Percentiles rank a stretch among this genome's conserved stretches.
Conservation (phyloP, 345 rosid genomes). For the Carallia pectinifolia region DNA sequence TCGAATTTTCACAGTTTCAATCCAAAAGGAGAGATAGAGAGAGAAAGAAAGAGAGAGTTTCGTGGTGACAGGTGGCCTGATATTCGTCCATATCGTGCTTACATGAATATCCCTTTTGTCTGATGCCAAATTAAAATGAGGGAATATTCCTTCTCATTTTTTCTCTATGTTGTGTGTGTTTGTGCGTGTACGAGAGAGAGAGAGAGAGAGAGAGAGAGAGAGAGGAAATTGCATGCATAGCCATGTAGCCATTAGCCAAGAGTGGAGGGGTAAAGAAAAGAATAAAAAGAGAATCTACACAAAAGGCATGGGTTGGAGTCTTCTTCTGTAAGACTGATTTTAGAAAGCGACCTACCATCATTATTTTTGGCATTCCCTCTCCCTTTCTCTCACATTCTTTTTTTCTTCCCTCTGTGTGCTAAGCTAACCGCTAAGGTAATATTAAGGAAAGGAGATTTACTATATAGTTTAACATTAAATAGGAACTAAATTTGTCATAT, state of each 20-base stretch:
- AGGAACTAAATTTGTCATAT: no score
- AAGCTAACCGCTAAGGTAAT: neutral
- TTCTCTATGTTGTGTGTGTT: neutral
- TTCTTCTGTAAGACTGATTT: conserved; percentile 39
- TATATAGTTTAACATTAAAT: no score
- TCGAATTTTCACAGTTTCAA: neutral
- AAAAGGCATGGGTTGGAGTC: conserved; percentile 36
- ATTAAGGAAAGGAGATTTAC: no score
- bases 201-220: neutral
- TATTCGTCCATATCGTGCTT: conserved; percentile 3
- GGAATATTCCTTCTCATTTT: conserved; percentile 36
- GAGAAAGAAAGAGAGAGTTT: neutral
- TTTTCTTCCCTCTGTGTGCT: neutral
- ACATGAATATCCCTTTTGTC: conserved; percentile 6
- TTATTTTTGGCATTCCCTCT: conserved; percentile 10
- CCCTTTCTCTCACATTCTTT: neutral
- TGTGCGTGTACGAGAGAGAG: neutral
- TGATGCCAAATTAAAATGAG: conserved; percentile 6
- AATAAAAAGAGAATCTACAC: conserved; percentile 20
- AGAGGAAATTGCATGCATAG: conserved; percentile 2
- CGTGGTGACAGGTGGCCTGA: neutral
- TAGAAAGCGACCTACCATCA: conserved; percentile 51
- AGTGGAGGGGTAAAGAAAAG: neutral
- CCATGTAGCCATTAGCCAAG: neutral
- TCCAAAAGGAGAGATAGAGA: neutral